Base-by-base conservation (phyloP, 805 yeast genomes). In the Ogataea trehaloabstinens region DNA sequence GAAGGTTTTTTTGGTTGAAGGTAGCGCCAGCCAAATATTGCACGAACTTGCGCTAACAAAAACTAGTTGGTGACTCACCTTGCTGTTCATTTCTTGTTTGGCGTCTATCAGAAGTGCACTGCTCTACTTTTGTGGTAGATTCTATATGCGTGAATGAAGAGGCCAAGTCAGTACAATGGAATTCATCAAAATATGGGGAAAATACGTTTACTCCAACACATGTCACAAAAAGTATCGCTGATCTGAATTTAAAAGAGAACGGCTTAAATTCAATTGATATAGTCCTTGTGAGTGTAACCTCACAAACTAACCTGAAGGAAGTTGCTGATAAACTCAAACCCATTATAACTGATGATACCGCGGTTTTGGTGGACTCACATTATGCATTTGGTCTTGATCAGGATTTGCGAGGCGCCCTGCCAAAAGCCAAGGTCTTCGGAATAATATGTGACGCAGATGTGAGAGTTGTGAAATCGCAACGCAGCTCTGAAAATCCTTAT, bases 11-110 rank as follows among this genome's bases (percentile, higher is more conserved):
- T n/a, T n/a, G n/a, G n/a, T 17, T 3, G 21, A 24, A 8, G 18
- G 21, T 21, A 31, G 44, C 37, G 32, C 36, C 32, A 13, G 16
- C 10, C 4, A 15, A 16, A 10, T 22, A 12, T 22, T 22, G 25
- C 11, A 27, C 15, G 6, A 29, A n/a, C n/a, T n/a, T n/a, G 36
- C 37, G 40, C 47, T 16, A 28, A 30, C 28, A 19, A n/a, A n/a
- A 5, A 31, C 4, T 18, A 60, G 64, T 56, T 40, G 65, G 65
- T 3, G 61, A 60, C 34, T 31, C 60, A 4, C 54, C 64, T 2
- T 45, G 56, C 12, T 52, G 63, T 27, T 36, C 51, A 19, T 59
- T 55, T 40, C 34, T 60, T 6, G 38, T 58, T 5, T 60, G 64
- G 64, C 50, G 60, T 28, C 35, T 60, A 21, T 50, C 62, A 0